These are phyloP conservation scores for Lachancea meyersii DNA, from an alignment of 805 yeast species.

Conservation along the genomic window DNA sequence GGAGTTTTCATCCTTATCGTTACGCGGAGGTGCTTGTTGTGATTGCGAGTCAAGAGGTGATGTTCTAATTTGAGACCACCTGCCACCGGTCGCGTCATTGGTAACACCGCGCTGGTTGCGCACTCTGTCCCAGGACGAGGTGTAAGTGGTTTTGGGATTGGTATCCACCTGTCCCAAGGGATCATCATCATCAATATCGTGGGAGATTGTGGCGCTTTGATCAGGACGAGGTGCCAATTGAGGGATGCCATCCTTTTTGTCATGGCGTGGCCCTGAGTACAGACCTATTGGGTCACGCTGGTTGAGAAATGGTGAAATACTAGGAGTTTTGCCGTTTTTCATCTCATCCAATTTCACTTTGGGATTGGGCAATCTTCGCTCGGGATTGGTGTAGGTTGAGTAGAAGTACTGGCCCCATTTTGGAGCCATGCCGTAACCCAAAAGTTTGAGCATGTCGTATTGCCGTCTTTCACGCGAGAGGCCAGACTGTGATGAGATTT, in stretches of 20 bases:
- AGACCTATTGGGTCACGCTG: slow-evolving; percentile 37
- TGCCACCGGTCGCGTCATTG: background rate
- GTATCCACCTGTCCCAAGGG: background rate
- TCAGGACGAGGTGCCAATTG: slow-evolving; percentile 3
- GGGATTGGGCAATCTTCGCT: slow-evolving; percentile 52
- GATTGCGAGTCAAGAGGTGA: background rate
- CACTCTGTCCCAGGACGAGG: slow-evolving; percentile 37
- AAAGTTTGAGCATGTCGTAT: slow-evolving; percentile 30
- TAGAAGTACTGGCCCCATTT: slow-evolving; percentile 50
- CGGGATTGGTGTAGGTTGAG: slow-evolving; percentile 46
- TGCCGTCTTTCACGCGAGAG: slow-evolving; percentile 18
- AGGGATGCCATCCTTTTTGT: slow-evolving; percentile 17
- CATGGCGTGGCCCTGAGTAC: slow-evolving; percentile 29
- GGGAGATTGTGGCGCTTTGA: background rate
- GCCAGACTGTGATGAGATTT: slow-evolving; percentile 8
- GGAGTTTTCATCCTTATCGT: background rate
- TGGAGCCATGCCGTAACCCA: slow-evolving; percentile 32
- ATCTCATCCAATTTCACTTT: slow-evolving; percentile 32
- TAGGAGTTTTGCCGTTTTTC: slow-evolving; percentile 13
- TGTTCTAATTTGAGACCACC: slow-evolving; percentile 5
- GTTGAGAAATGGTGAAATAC: slow-evolving; percentile 23
- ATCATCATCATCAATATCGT: background rate
- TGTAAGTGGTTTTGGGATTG: background rate
- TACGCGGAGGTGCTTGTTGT: too few species aligned
- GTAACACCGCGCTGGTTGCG: slow-evolving; percentile 27